Evolutionary conservation across 2,329 filamentous ascomycete genomes (phyloP), one percentile per base, ranked within the genome.

Genomic region (Diaporthe sp.): DNA sequence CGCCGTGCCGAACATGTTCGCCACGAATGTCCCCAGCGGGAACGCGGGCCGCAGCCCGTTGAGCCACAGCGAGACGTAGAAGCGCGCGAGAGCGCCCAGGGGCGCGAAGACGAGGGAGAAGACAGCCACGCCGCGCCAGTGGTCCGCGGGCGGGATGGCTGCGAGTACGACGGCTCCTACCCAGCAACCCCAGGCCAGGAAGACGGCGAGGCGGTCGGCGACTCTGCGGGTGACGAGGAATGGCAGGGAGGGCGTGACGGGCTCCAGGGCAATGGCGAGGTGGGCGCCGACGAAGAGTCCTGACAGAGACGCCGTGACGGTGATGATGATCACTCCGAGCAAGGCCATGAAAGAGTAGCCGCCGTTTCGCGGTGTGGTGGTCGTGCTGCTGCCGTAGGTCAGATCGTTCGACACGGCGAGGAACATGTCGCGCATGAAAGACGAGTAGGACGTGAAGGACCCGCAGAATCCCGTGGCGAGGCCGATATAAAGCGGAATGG

Each of bases 291-390:
- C 80, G 67, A 92, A 88, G 5, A 98, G 86, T 0, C 90, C 95
- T 0, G 90, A 87, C 5, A 97, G 83, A 13, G 92, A 95, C 25
- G 97, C 86, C 0, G 90, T 88, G 17, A 96, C 82, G 0, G 94
- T 97, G 10, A 89, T 86, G 67, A 97, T 85, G n/a, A 94, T 85
- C 52, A 97, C 91, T 22, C 93, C 94, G 1, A 96, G 80, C 47
- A 97, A 84, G 0, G 96, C 95, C 88, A 96, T 91, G 84, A 98
- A 93, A 4, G 93, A 95, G 83, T 96, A 94, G 1, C 95, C 96
- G 12, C 90, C 91, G 78, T 92, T 92, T 4, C 95, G 89, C 2
- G 85, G 80, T 1, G 85, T 82, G 0, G 84, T 82, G 0, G 83
- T 81, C 0, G 83, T 81, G 0, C 78, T 80, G 28, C 84, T 83